Evolutionary conservation across 345 rosid species (phyloP), one percentile per base, ranked within the genome.

Genomic region (Isatis tinctoria): DNA sequence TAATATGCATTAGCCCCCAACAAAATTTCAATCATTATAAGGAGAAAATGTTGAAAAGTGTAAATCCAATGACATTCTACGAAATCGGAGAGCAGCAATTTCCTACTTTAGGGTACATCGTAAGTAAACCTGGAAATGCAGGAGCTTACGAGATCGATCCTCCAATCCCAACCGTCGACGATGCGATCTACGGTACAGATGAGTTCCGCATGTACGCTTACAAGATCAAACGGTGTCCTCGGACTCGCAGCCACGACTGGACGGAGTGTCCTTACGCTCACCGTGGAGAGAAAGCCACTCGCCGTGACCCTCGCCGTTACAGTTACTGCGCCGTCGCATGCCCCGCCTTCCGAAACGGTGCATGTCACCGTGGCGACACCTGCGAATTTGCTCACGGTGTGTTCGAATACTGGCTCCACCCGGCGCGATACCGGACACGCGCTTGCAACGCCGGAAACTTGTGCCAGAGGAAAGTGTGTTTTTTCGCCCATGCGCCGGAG

Each of bases 191-290:
- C 64, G 62, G 82, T 57, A 83, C 90, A 5, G 92, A 89, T 67
- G 87, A 83, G 77, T 94, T 94, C 78, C 87, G 96, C 45, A 94
- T 94, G 90, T 94, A 84, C 69, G 88, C 82, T 24, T 94, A 83
- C 87, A 91, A 91, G 86, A 86, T 94, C 77, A 86, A 83, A 70
- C 78, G 88, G 6, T 94, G 98, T 77, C 81, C 86, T 1, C 78
- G 93, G 32, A 86, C 81, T 22, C 78, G 87, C 8, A 82, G 90
- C 79, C 98, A 91, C 78, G 96, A 94, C 86, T 91, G 96, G 98
- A 94, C 89, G 0, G 90, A 91, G 51, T 90, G 98, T 58, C 98
- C 98, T 2, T 94, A 81, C 75, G 95, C 96, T 0, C 98, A 90
- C 80, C 88, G 88, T 0, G 91, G 95, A 8, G 98, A 94, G 82